Percentiles rank a stretch among this genome's conserved stretches.
These are phyloP conservation scores for Ilex paraguariensis DNA, from an alignment of 305 asterid species.

Conservation along the genomic window DNA sequence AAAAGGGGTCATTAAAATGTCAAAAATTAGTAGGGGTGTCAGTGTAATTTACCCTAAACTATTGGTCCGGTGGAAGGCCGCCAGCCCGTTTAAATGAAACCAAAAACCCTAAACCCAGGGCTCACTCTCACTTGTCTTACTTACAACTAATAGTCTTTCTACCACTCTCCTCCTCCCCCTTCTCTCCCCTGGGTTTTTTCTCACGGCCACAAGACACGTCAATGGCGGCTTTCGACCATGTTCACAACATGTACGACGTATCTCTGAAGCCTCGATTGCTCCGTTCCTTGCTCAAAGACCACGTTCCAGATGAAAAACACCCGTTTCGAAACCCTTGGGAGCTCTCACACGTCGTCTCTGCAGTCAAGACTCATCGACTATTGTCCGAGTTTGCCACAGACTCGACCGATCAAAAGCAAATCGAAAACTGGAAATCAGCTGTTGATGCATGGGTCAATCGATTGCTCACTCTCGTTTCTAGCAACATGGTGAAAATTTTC, in stretches of 20 bases:
- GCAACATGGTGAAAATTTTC: conserved; percentile 42
- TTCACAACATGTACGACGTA: conserved; percentile 37
- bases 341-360: conserved; percentile 52
- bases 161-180: conserved; percentile 2
- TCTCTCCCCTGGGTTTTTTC: no score
- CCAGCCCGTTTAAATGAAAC: no score
- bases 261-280: conserved; percentile 58
- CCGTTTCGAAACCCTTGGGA: conserved; percentile 52
- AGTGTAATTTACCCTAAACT: no score
- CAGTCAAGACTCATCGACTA: conserved; percentile 49
- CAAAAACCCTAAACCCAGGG: no score
- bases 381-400: conserved; percentile 43
- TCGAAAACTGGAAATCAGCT: conserved; percentile 55
- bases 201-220: neutral
- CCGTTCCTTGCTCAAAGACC: conserved; percentile 53
- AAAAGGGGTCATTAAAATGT: no score
- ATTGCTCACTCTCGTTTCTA: conserved; percentile 42
- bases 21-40: no score
- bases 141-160: conserved; percentile 32
- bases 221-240: conserved; percentile 33
- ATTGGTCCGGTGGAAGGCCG: no score
- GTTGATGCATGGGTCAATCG: conserved; percentile 83
- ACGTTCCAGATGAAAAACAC: conserved; percentile 64
- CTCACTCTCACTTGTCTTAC: no score
- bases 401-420: conserved; percentile 27